Percentiles rank a stretch among this genome's conserved stretches.
Evolutionary conservation across 345 rosid genomes (phyloP).

Genomic region (Anacardium occidentale): DNA sequence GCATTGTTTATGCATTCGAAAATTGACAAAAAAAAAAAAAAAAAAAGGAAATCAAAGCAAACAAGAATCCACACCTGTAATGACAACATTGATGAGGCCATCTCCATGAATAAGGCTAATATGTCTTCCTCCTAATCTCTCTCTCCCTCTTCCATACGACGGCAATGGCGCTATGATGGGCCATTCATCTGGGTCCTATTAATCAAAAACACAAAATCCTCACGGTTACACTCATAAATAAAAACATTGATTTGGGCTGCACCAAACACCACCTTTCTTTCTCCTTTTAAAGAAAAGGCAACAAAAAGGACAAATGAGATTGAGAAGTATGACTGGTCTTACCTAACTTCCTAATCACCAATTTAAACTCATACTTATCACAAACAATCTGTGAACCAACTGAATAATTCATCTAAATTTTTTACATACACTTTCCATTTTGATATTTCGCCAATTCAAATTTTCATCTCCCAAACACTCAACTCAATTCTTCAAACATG

Average conservation of each 20-base stretch:
- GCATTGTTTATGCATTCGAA: background rate
- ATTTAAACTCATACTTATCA: background rate
- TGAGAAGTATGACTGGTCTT: conserved; percentile 1
- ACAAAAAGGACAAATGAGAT: conserved; percentile 14
- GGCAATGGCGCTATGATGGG: conserved; percentile 87
- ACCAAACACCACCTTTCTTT: background rate
- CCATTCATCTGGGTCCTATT: conserved; percentile 80
- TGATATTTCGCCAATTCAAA: background rate
- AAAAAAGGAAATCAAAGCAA: background rate
- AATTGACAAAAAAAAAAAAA: no score
- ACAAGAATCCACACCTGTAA: conserved; percentile 57
- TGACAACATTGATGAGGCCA: conserved; percentile 76
- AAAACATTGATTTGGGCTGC: background rate
- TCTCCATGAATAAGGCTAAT: conserved; percentile 97
- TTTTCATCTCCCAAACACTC: background rate
- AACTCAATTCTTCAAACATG: no score
- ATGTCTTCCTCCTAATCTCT: conserved; percentile 93
- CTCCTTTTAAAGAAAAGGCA: background rate
- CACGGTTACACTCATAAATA: background rate
- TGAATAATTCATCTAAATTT: background rate
- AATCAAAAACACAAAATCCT: conserved; percentile 14
- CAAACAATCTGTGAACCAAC: background rate
- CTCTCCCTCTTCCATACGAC: conserved; percentile 99
- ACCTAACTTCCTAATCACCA: conserved; percentile 5
- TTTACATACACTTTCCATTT: background rate